Conservation (phyloP, 495 filamentous ascomycete species). For the Penicillium atrosanguineum region DNA sequence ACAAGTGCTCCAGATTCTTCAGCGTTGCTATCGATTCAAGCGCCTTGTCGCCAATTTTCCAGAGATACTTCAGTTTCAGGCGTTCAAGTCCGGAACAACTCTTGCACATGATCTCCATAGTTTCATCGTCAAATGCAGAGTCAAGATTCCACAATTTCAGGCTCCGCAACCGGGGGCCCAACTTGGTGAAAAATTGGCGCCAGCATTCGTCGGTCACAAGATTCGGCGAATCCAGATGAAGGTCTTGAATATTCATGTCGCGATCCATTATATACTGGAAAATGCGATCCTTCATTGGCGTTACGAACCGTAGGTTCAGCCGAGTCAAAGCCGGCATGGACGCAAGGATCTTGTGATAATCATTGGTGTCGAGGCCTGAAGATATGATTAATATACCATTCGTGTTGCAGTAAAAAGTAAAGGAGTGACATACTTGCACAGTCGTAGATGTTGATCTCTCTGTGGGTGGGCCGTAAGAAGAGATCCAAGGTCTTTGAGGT, state of each 20-base stretch:
- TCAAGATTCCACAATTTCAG: conserved; percentile 68
- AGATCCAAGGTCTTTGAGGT: conserved; percentile 67
- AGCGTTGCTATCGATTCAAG: conserved; percentile 55
- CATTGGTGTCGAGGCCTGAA: conserved; percentile 64
- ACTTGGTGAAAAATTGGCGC: conserved; percentile 59
- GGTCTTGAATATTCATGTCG: conserved; percentile 55
- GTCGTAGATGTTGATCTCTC: conserved; percentile 75
- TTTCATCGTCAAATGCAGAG: conserved; percentile 70
- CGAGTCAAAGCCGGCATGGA: conserved; percentile 62
- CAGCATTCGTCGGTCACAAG: conserved; percentile 71
- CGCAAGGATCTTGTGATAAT: conserved; percentile 80
- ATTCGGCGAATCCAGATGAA: conserved; percentile 75
- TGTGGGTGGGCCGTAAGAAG: conserved; percentile 67
- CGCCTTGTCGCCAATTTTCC: conserved; percentile 44
- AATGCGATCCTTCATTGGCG: conserved; percentile 80
- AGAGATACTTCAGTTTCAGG: conserved; percentile 68
- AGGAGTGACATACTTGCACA: conserved; percentile 55
- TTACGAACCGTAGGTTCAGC: conserved; percentile 73
- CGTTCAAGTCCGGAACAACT: conserved; percentile 63
- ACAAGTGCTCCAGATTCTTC: conserved; percentile 64
- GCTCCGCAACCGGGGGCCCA: conserved; percentile 60
- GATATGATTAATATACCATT: conserved; percentile 11
- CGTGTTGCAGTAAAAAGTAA: neutral
- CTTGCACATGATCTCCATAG: conserved; percentile 51
- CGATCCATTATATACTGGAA: conserved; percentile 76